Conservation (phyloP, 2,329 filamentous ascomycete species). For the Cercospora citrullina region DNA sequence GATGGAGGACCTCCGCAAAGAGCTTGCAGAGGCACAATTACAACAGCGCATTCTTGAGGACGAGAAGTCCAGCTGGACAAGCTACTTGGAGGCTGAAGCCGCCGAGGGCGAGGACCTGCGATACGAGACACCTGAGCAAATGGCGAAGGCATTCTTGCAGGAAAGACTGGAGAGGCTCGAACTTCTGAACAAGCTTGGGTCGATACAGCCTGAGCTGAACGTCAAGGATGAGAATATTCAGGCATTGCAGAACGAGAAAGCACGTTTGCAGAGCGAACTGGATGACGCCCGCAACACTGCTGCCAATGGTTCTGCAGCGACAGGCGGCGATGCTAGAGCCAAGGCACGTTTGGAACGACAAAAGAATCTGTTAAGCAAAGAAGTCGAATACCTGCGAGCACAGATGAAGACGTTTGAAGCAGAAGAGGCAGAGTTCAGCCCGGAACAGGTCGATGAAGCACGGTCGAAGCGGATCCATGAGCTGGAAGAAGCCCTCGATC, state of each 20-base stretch:
- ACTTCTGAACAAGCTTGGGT: slow-evolving; percentile 77
- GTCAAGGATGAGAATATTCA: slow-evolving; percentile 76
- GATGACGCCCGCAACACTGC: slow-evolving; percentile 62
- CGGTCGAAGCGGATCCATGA: slow-evolving; percentile 74
- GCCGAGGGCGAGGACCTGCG: slow-evolving; percentile 63
- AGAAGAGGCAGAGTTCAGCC: slow-evolving; percentile 84
- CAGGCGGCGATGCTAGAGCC: slow-evolving; percentile 62
- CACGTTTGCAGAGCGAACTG: slow-evolving; percentile 64
- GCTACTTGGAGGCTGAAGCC: slow-evolving; percentile 72
- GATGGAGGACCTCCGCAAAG: slow-evolving; percentile 70
- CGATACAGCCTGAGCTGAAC: slow-evolving; percentile 72
- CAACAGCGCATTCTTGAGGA: slow-evolving; percentile 87
- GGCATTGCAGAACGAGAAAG: slow-evolving; percentile 68
- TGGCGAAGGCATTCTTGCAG: slow-evolving; percentile 80
- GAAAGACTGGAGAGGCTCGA: slow-evolving; percentile 78
- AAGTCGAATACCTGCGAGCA: slow-evolving; percentile 89
- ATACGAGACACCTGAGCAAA: slow-evolving; percentile 83
- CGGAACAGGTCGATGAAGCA: slow-evolving; percentile 73
- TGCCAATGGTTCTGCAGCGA: slow-evolving; percentile 36
- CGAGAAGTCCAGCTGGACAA: slow-evolving; percentile 82
- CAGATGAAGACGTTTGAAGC: slow-evolving; percentile 84
- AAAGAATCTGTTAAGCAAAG: slow-evolving; percentile 79
- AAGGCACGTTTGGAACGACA: slow-evolving; percentile 81
- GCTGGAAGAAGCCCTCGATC: slow-evolving; percentile 80
- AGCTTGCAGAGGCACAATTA: slow-evolving; percentile 75